A percentile compares a stretch with the other conserved stretches of the same genome.
Conservation (phyloP, 441 rosid genomes). For the Lepidium campestre region DNA sequence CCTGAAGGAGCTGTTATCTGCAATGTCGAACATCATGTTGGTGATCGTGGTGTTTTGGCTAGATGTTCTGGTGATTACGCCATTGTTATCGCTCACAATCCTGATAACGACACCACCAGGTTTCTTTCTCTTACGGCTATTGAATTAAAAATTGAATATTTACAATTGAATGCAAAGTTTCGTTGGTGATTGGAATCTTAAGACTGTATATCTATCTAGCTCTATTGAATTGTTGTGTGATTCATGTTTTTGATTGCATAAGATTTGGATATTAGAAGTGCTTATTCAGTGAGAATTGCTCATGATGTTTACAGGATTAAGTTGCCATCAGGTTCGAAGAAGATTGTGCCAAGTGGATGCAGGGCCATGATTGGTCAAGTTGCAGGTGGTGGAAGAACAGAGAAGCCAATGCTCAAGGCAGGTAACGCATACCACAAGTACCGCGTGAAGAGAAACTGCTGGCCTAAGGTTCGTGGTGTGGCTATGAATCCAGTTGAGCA, state of each 20-base stretch:
- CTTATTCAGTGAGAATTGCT: too few relatives aligned
- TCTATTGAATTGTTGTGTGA: not conserved
- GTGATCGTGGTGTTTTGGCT: conserved; percentile 72
- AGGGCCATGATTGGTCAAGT: conserved; percentile 80
- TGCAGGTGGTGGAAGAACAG: conserved; percentile 93
- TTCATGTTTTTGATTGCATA: not conserved
- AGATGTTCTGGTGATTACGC: conserved; percentile 71
- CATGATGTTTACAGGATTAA: conserved; percentile 38
- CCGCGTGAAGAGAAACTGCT: conserved; percentile 92
- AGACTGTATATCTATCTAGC: too few relatives aligned
- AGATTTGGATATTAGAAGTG: not conserved
- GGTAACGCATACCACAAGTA: conserved; percentile 89
- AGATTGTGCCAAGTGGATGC: conserved; percentile 74
- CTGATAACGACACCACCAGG: conserved; percentile 77
- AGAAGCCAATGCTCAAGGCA: conserved; percentile 90
- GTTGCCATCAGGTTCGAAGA: conserved; percentile 81
- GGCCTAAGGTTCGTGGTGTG: conserved; percentile 99
- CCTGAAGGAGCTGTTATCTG: conserved; percentile 80
- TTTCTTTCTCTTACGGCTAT: not conserved
- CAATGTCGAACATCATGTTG: conserved; percentile 73
- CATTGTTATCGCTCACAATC: conserved; percentile 65
- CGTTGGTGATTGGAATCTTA: not conserved
- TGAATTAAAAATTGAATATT: not conserved
- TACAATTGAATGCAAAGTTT: not conserved
- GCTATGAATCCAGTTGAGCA: conserved; percentile 99